phyloP scores from a whole-genome alignment of 768 basidiomycete species.

The Rubroboletus satanas region DNA sequence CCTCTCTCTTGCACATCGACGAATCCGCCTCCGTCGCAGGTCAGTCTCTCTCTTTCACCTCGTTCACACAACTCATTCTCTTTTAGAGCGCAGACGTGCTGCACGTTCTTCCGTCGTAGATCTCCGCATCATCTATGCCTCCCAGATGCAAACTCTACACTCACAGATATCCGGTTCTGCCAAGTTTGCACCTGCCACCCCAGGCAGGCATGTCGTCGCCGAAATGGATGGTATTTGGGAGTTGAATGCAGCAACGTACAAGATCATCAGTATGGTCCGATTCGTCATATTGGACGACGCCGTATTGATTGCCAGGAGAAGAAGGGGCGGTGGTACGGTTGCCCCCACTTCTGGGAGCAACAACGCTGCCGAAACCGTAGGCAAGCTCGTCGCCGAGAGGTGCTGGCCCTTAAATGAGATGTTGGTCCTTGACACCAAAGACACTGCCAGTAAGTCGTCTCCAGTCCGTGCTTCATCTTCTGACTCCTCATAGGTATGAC shows the following conservation, averaged over 20 bases:
- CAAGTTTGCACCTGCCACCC: slow-evolving; percentile 88
- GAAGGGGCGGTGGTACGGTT: slow-evolving; percentile 43
- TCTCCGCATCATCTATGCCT: slow-evolving; percentile 88
- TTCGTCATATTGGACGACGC: slow-evolving; percentile 92
- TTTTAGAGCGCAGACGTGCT: slow-evolving; percentile 52
- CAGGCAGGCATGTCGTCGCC: slow-evolving; percentile 85
- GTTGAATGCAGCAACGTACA: slow-evolving; percentile 94
- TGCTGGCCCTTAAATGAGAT: slow-evolving; percentile 95
- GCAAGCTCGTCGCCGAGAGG: slow-evolving; percentile 85
- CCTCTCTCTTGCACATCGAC: slow-evolving; percentile 86
- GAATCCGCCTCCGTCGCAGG: slow-evolving; percentile 67
- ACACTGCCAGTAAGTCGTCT: slow-evolving; percentile 73
- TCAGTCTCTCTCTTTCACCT: slow-evolving; percentile 28
- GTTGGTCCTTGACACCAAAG: slow-evolving; percentile 93
- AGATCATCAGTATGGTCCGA: slow-evolving; percentile 68
- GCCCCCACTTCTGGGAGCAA: slow-evolving; percentile 60
- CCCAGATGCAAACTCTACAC: slow-evolving; percentile 91
- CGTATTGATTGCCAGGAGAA: slow-evolving; percentile 78
- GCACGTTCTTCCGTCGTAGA: slow-evolving; percentile 94
- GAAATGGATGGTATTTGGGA: slow-evolving; percentile 82
- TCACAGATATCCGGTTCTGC: slow-evolving; percentile 89
- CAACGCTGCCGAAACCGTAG: slow-evolving; percentile 51
- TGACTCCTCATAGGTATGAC: slow-evolving; percentile 55
- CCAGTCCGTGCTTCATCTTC: background rate
- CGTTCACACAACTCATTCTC: slow-evolving; percentile 9